Evolutionary conservation across 2,329 filamentous ascomycete species (phyloP).

Genomic region (Aspergillus proliferans): DNA sequence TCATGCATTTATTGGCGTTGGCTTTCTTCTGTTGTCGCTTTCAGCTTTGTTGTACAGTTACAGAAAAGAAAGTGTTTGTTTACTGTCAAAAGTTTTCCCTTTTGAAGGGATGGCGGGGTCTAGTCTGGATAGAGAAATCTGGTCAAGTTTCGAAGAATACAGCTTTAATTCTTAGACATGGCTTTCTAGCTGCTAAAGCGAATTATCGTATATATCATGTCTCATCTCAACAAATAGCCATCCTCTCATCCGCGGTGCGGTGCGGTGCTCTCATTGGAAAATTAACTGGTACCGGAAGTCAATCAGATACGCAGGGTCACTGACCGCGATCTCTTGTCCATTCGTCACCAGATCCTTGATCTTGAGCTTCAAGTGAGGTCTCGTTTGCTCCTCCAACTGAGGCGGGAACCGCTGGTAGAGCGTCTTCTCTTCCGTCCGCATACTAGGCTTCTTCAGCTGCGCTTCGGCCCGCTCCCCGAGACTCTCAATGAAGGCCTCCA

Average conservation of each 20-base stretch:
- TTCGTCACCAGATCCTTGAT: conserved; percentile 69
- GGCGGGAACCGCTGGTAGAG: conserved; percentile 84
- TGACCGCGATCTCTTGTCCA: conserved; percentile 85
- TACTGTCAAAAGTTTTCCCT: conserved; percentile 22
- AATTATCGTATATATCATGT: conserved; percentile 6
- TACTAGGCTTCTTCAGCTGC: conserved; percentile 87
- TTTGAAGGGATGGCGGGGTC: conserved; percentile 20
- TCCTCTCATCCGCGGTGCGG: neutral
- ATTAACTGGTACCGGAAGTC: conserved; percentile 58
- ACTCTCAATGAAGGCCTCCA: conserved; percentile 79
- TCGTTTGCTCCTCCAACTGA: conserved; percentile 74
- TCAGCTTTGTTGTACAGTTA: conserved; percentile 29
- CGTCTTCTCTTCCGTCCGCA: conserved; percentile 73
- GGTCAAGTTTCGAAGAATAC: conserved; percentile 23
- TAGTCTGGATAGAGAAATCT: conserved; percentile 25
- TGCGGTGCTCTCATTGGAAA: conserved; percentile 31
- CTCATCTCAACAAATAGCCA: conserved; percentile 2
- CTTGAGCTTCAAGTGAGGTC: conserved; percentile 73
- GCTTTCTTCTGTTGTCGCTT: conserved; percentile 18
- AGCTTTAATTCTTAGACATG: conserved; percentile 15
- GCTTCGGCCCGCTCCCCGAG: conserved; percentile 78
- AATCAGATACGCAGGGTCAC: conserved; percentile 80
- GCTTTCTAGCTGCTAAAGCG: conserved; percentile 10
- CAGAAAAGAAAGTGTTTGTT: conserved; percentile 17
- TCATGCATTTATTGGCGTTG: conserved; percentile 38